Percentiles rank a stretch among this genome's conserved stretches.
Conservation (phyloP, 257 asterid species). For the Haberlea rhodopensis region DNA sequence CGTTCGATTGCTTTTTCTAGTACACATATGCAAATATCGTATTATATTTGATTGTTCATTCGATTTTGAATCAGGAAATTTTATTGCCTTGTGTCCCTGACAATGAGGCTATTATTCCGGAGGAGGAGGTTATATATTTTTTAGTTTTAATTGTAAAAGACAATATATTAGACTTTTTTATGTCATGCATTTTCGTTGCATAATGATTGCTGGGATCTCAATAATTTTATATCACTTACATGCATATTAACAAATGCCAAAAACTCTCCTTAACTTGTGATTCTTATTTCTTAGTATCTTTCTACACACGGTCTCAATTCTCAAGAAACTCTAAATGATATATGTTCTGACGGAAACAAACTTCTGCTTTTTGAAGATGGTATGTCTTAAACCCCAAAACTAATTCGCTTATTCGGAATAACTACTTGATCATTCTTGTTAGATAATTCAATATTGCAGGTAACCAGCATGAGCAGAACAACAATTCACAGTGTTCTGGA, state of each 20-base stretch:
- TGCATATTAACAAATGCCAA: background rate
- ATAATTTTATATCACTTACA: background rate
- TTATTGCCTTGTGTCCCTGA: slow-evolving; percentile 1
- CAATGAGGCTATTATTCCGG: slow-evolving; percentile 19
- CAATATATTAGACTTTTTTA: background rate
- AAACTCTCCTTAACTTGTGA: background rate
- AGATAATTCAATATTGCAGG: slow-evolving; percentile 26
- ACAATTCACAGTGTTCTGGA: slow-evolving; percentile 22
- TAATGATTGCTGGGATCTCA: background rate
- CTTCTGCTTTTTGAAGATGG: slow-evolving; percentile 24
- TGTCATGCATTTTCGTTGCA: background rate
- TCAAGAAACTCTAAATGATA: slow-evolving; percentile 25
- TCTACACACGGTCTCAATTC: slow-evolving; percentile 24
- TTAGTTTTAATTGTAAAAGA: background rate
- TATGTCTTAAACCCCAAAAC: background rate
- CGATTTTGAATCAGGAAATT: slow-evolving; percentile 17
- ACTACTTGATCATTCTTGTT: background rate
- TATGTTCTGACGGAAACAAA: slow-evolving; percentile 19
- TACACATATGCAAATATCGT: slow-evolving; percentile 18
- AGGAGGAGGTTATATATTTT: slow-evolving; percentile 26
- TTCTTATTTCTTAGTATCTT: slow-evolving; percentile 38
- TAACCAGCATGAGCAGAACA: slow-evolving; percentile 32
- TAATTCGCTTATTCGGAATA: background rate
- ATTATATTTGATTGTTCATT: slow-evolving; percentile 20
- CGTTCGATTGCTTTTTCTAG: background rate